Percentiles rank a stretch among this genome's conserved stretches.
Evolutionary conservation across 495 filamentous ascomycete genomes (phyloP).

Genomic region (Aspergillus affinis): DNA sequence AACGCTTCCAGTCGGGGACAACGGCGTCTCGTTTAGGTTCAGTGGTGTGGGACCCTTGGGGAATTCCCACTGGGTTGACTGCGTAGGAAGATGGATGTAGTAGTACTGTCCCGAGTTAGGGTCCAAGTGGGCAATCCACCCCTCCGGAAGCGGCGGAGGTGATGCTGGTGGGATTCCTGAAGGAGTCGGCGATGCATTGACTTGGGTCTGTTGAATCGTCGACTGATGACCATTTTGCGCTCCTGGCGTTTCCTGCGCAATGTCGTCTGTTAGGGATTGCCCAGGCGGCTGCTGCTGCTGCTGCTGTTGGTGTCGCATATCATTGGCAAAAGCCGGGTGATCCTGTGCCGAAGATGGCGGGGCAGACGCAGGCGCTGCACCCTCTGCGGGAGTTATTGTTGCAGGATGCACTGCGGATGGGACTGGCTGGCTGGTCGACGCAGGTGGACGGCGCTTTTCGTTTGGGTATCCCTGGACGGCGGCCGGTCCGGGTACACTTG

Average conservation of each 20-base stretch:
- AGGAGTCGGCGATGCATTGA: constrained; percentile 47
- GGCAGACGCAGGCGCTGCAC: constrained; percentile 25
- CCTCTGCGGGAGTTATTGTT: constrained; percentile 28
- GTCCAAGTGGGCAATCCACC: constrained; percentile 97
- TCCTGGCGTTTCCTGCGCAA: constrained; percentile 28
- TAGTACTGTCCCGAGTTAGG: constrained; percentile 96
- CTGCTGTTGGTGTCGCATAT: constrained; percentile 58
- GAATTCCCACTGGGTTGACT: constrained; percentile 98
- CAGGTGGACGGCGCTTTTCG: constrained; percentile 63
- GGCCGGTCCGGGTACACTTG: constrained; percentile 62
- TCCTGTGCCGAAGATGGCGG: constrained; percentile 52
- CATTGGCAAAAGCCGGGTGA: constrained; percentile 89
- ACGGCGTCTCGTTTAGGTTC: constrained; percentile 70
- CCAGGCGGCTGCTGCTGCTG: constrained; percentile 45
- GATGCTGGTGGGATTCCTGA: constrained; percentile 67
- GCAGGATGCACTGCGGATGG: constrained; percentile 29
- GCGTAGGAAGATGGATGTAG: constrained; percentile 94
- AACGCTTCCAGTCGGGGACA: constrained; percentile 77
- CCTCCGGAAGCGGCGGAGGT: constrained; percentile 90
- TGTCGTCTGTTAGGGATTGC: constrained; percentile 34
- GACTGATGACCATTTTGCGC: neutral
- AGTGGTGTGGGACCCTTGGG: constrained; percentile 87
- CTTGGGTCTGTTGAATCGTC: constrained; percentile 31
- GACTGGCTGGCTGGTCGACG: constrained; percentile 22
- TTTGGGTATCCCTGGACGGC: constrained; percentile 65